Base-by-base conservation (phyloP, 345 rosid genomes). In the Carallia brachiata region DNA sequence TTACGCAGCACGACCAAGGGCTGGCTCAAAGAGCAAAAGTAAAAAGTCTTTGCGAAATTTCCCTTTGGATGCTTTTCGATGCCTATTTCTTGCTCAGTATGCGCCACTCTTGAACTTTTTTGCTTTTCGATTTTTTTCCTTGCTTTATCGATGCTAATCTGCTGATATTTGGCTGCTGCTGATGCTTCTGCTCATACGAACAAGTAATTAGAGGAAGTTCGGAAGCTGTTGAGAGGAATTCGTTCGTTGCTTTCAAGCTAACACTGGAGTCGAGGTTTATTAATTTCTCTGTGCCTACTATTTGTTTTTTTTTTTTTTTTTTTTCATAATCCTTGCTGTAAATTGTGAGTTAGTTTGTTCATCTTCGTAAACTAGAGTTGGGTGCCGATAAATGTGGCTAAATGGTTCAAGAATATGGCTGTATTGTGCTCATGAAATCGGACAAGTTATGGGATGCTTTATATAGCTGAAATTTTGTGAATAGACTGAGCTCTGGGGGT, bases 1-100 rank as follows among this genome's bases (percentile, higher is more conserved):
- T 54, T 64, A 55, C 73, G 78, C 91, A 91, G 98, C 98, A 80
- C 97, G 97, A 91, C 97, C 6, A 91, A 91, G 90, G 88, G 88
- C 34, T 94, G 98, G 96, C 89, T 94, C 7, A 94, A 90, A 79
- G 97, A 91, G 76, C 97, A 91, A 75, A 94, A 90, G 84, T 0
- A 94, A 59, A 88, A 91, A 90, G 85, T 73, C 95, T 23, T 23
- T 1, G 82, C 91, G 31, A 87, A 80, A 71, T 91, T 85, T 68
- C 82, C 90, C 37, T 69, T 90, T 67, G 96, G 84, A 87, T 80
- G 96, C 97, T 16, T 90, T 93, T n/a, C 83, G 96, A 47, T 67
- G 97, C 86, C 17, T 91, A 87, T 79, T 82, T 77, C 34, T 77
- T 77, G 9, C 87, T 91, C 66, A 54, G 94, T 92, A 73, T 37